phyloP scores from a whole-genome alignment of 352 stramenopile species.

The Phytophthora cryptogea region DNA sequence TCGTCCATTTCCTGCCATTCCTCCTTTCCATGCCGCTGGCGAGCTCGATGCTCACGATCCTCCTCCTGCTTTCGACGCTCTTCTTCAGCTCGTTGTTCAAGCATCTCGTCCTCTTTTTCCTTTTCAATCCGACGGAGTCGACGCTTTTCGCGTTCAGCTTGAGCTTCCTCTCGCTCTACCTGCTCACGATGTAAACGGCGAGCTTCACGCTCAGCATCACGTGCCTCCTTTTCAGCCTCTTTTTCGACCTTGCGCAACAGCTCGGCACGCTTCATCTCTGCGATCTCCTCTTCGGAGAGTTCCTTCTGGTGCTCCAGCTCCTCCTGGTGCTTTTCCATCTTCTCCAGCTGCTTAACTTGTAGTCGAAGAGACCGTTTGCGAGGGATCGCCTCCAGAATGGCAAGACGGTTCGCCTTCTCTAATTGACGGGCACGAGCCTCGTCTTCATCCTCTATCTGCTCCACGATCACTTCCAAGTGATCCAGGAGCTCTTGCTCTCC shows the following conservation, averaged over 20 bases:
- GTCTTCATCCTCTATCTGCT: slow-evolving; percentile 77
- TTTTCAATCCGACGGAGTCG: slow-evolving; percentile 66
- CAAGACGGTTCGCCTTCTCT: slow-evolving; percentile 76
- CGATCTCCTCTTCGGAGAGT: slow-evolving; percentile 64
- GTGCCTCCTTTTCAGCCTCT: slow-evolving; percentile 59
- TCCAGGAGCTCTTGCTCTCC: slow-evolving; percentile 81
- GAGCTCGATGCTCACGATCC: slow-evolving; percentile 51
- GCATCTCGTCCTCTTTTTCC: slow-evolving; percentile 53
- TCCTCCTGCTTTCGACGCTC: slow-evolving; percentile 56
- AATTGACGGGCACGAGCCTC: slow-evolving; percentile 52
- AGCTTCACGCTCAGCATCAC: slow-evolving; percentile 58
- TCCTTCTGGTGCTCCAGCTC: slow-evolving; percentile 60
- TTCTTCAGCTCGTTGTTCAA: slow-evolving; percentile 43
- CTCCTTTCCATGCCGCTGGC: slow-evolving; percentile 44
- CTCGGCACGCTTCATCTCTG: slow-evolving; percentile 71
- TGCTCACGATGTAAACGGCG: slow-evolving; percentile 55
- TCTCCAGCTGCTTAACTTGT: slow-evolving; percentile 85
- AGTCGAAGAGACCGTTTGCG: slow-evolving; percentile 83
- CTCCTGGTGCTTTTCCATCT: slow-evolving; percentile 75
- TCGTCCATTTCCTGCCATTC: slow-evolving; percentile 34
- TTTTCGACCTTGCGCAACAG: slow-evolving; percentile 69
- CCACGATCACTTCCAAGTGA: slow-evolving; percentile 78
- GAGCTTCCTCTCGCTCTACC: slow-evolving; percentile 56
- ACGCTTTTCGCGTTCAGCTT: slow-evolving; percentile 58
- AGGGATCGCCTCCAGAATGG: slow-evolving; percentile 84